A percentile compares a stretch with the other conserved stretches of the same genome.
These are phyloP conservation scores for Arthroderma sp. DNA, from an alignment of 2,329 filamentous ascomycete genomes.

Conservation along the genomic window DNA sequence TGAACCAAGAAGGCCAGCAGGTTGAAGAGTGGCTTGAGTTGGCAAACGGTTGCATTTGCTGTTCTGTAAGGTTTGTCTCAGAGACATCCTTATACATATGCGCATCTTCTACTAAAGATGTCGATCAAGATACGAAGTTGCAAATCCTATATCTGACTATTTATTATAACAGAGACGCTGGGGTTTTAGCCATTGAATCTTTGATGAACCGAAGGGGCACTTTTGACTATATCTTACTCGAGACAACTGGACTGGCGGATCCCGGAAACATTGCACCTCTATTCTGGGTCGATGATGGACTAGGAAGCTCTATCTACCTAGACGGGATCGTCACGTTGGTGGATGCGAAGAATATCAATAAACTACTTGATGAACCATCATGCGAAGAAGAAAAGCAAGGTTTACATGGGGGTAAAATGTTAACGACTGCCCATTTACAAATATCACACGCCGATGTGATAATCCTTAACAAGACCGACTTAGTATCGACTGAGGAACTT, in stretches of 20 bases:
- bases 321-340: constrained; percentile 95
- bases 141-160: background rate
- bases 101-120: background rate
- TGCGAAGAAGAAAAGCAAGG: constrained; percentile 25
- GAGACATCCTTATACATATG: background rate
- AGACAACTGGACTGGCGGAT: constrained; percentile 90
- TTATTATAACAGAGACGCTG: constrained; percentile 54
- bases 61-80: constrained; percentile 68
- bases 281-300: constrained; percentile 95
- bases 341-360: constrained; percentile 84
- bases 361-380: constrained; percentile 59
- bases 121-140: background rate
- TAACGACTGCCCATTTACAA: constrained; percentile 90
- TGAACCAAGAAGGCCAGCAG: constrained; percentile 70
- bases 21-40: constrained; percentile 93
- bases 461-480: constrained; percentile 84
- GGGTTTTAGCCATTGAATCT: constrained; percentile 88
- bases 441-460: constrained; percentile 95
- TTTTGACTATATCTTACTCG: constrained; percentile 95
- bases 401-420: constrained; percentile 48
- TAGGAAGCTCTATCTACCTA: constrained; percentile 89
- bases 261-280: constrained; percentile 89
- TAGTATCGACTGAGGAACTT: constrained; percentile 61
- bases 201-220: constrained; percentile 86
- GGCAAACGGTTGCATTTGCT: constrained; percentile 94